Base-by-base conservation (phyloP, 768 basidiomycete species). In the Podaxis rugospora region DNA sequence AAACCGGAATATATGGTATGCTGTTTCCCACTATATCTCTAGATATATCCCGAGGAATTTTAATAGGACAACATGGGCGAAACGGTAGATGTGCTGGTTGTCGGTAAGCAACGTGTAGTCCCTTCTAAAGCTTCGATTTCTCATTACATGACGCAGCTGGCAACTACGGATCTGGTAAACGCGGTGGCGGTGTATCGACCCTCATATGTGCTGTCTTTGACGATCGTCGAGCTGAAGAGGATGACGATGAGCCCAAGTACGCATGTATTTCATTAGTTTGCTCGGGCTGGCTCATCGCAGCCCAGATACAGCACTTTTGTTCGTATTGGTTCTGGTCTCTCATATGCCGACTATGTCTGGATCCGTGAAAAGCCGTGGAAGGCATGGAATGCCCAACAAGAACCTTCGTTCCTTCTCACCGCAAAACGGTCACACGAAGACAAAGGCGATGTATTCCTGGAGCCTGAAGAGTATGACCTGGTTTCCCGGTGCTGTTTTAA, bases 201-300 rank as follows among this genome's bases (percentile, higher is more conserved):
- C 79, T 98, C 10, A 80, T 99, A 28, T 94, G 94, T 67, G 96
- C 93, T 0, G 88, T 97, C 0, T 74, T 89, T n/a, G 89, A 93
- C 65, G 90, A 92, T 71, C 76, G 88, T 57, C 78, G 80, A 37
- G 57, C 72, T 21, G 77, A 78, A 16, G 76, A 79, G 16, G 84
- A 83, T 16, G 83, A 86, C 57, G 85, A 84, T 57, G 88, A 83
- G 64, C 82, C 80, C 5, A 88, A 82, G 91, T 92, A 65, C 63
- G 79, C 54, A 37, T 27, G 40, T 54, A 21, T 46, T 39, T 27
- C 10, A 37, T 42, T 50, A 47, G 18, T 21, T 16, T 40, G 39
- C 40, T 21, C 3, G 36, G 55, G 42, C 42, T 56, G 55, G 27
- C 32, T 51, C 5, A 53, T 21, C 51, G 32, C 11, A 32, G 36